These are phyloP conservation scores for Kwoniella shandongensis DNA, from an alignment of 768 basidiomycete species.

Conservation along the genomic window DNA sequence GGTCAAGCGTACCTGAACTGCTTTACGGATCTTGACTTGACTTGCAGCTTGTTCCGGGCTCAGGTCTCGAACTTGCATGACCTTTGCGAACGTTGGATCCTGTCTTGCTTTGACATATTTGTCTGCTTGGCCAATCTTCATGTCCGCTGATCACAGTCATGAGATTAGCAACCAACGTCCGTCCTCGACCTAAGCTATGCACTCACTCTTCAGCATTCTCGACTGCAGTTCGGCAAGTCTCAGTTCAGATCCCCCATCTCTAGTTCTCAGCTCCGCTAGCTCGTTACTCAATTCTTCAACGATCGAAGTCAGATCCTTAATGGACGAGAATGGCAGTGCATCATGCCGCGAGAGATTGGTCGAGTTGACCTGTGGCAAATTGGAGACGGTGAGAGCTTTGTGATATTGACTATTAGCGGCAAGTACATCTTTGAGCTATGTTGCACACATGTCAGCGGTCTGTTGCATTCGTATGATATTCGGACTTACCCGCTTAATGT, in stretches of 20 bases:
- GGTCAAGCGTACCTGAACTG: slow-evolving; percentile 62
- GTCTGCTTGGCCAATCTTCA: slow-evolving; percentile 76
- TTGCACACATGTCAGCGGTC: too few species aligned
- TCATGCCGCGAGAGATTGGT: slow-evolving; percentile 63
- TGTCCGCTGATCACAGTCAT: slow-evolving; percentile 62
- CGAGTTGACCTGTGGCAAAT: slow-evolving; percentile 54
- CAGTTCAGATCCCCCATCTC: slow-evolving; percentile 18
- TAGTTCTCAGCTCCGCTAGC: slow-evolving; percentile 24
- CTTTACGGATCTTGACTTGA: slow-evolving; percentile 71
- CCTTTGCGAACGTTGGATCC: slow-evolving; percentile 75
- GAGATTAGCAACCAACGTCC: slow-evolving; percentile 5
- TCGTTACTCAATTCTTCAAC: slow-evolving; percentile 25
- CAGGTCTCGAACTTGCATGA: slow-evolving; percentile 71
- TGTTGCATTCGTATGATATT: too few species aligned
- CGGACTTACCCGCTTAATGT: slow-evolving; percentile 63
- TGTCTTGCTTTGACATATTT: slow-evolving; percentile 74
- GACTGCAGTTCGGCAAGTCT: slow-evolving; percentile 48
- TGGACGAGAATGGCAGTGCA: slow-evolving; percentile 56
- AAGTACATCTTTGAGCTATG: slow-evolving; percentile 59
- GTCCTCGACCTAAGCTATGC: background rate
- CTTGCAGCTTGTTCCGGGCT: slow-evolving; percentile 84
- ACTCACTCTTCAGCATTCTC: slow-evolving; percentile 50
- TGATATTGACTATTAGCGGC: slow-evolving; percentile 55
- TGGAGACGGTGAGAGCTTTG: slow-evolving; percentile 20
- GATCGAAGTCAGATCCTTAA: slow-evolving; percentile 61